Base-by-base conservation (phyloP, 2,329 filamentous ascomycete genomes). In the Immersiporthe knoxdaviesiana region DNA sequence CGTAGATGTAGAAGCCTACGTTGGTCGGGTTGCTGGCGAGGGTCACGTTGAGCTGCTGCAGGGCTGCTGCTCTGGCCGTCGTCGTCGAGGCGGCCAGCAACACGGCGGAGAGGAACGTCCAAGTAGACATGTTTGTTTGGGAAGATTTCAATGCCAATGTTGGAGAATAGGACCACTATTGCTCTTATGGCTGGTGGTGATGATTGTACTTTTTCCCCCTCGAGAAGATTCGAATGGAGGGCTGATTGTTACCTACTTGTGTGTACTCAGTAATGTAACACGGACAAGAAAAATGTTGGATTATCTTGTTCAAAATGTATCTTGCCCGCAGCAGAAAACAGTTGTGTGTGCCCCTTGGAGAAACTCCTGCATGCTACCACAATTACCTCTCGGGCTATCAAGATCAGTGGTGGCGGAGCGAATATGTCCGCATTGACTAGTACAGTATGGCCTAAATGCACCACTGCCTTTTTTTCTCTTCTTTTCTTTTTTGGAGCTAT, bases 1-100 rank as follows among this genome's bases (percentile, higher is more conserved):
- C 80, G 74, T 83, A 83, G 68, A 88, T 84, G 78, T 84, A 86
- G 77, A 88, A 87, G 21, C 78, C 78, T 5, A 84, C 84, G 39
- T 83, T 82, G 24, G 81, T 82, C 0, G 86, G 85, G 66, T 86
- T 87, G 35, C 84, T 79, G 18, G 78, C 78, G 71, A 83, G 78
- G 74, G 76, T 66, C n/a, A 69, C 68, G 24, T 64, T 71, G 41
- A 66, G 63, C 70, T 75, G 73, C 67, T 74, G 74, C 44, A 76
- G 76, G 12, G 75, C 75, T 47, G 77, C 77, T 21, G 73, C 69
- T 6, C 58, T 41, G 39, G n/a, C 35, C 14, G 27, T 37, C 12
- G 27, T 37, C 12, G 67, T 54, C 58, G 59, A 16, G 54, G 24
- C 24, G 18, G 30, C 24, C 18, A 32, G 35, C 50, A 69, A 47